Base-by-base conservation (phyloP, 495 filamentous ascomycete species). In the Penicillium cataractarum region DNA sequence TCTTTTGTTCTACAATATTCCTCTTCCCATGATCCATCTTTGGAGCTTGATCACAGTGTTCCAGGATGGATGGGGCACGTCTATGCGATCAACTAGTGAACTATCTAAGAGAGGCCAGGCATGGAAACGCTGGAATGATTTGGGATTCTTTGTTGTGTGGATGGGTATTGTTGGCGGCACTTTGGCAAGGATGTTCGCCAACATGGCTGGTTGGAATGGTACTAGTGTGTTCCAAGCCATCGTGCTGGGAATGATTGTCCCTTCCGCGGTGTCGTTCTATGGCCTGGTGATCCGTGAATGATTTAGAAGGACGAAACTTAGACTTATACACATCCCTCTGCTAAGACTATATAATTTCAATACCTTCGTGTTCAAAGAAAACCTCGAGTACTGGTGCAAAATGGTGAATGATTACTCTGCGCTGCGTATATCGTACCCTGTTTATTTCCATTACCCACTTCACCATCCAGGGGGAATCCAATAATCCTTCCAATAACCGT, bases 11-110 rank as follows among this genome's bases (percentile, higher is more conserved):
- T 76, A 74, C 51, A 70, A 74, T 27, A 62, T 76, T 5, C 73
- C 73, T 24, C 60, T 76, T 6, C 73, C 73, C 0, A 65, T 63
- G 31, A 72, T 76, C 32, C 71, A 74, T 50, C 57, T 72, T 6
- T 76, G 73, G 73, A 71, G 69, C 33, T 56, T 74, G 60, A 56
- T 67, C 12, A 76, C 73, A 0, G 67, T 71, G 19, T 66, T 74
- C 27, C 67, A 76, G 37, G 70, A 65, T 46, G 71, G 71, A 26
- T 76, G 73, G 73, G 73, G 73, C 2, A 76, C 73, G 6, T 61
- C 69, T 13, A 74, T 74, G 71, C 67, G 73, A 8, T 65, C 67
- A 39, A 61, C 52, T 15, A 57, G 44, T 7, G 67, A 66, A 26
- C 32, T 66, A 48, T 64, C 64, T 19, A 65, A 65, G 60, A 55